phyloP scores from a whole-genome alignment of 371 early-diverging fungal genomes.

The Apophysomyces variabilis region DNA sequence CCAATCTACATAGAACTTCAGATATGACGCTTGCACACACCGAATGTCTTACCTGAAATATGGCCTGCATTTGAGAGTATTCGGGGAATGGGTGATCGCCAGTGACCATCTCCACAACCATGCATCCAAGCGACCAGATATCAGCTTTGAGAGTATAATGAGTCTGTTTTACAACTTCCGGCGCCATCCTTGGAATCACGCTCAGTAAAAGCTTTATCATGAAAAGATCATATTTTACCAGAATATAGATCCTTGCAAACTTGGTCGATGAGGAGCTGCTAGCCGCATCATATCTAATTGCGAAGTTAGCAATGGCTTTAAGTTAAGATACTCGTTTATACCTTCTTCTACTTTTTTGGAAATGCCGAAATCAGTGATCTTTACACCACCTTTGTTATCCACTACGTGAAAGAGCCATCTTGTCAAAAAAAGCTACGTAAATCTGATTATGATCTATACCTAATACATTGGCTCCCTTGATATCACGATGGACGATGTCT shows the following conservation, averaged over 20 bases:
- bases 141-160: conserved; percentile 84
- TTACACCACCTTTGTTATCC: conserved; percentile 90
- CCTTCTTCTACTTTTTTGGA: conserved; percentile 92
- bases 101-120: conserved; percentile 96
- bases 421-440: neutral
- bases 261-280: conserved; percentile 61
- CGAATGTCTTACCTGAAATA: conserved; percentile 66
- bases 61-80: conserved; percentile 90
- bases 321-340: conserved; percentile 25
- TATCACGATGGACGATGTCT: conserved; percentile 97
- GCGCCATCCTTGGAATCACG: conserved; percentile 77
- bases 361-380: conserved; percentile 99
- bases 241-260: conserved; percentile 87
- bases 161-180: conserved; percentile 88
- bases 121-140: conserved; percentile 91
- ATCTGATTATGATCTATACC: conserved; percentile 27
- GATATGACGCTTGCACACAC: neutral
- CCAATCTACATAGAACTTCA: conserved; percentile 64
- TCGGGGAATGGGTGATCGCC: conserved; percentile 95
- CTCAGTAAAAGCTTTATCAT: neutral
- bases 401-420: conserved; percentile 42
- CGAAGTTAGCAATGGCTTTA: neutral
- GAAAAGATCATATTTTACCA: conserved; percentile 41
- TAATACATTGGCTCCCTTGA: conserved; percentile 95
- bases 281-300: conserved; percentile 33